These are phyloP conservation scores for Solanum raphanifolium DNA, from an alignment of 257 asterid species.

Conservation along the genomic window DNA sequence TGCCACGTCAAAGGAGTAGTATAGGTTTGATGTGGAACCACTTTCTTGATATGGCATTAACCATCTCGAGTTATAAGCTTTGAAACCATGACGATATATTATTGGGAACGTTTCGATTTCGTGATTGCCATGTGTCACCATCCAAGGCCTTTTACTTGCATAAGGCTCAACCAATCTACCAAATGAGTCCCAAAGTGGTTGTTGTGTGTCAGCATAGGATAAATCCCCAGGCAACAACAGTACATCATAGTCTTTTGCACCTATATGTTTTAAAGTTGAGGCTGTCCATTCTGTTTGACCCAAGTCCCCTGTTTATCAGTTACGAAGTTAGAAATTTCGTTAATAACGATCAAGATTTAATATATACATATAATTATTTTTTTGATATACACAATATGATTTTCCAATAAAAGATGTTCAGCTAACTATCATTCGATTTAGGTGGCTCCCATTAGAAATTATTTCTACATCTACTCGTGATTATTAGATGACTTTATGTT, in stretches of 20 bases:
- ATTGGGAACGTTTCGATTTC: slow-evolving; percentile 62
- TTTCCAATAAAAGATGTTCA: too few species aligned
- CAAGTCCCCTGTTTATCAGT: slow-evolving; percentile 40
- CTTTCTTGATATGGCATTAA: slow-evolving; percentile 60
- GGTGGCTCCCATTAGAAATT: too few species aligned
- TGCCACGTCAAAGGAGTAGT: slow-evolving; percentile 61
- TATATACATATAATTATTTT: too few species aligned
- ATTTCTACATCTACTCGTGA: not conserved
- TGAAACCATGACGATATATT: slow-evolving; percentile 45
- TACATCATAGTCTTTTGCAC: slow-evolving; percentile 49
- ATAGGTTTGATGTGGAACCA: slow-evolving; percentile 49
- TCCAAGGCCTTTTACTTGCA: slow-evolving; percentile 72
- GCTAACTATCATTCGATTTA: too few species aligned
- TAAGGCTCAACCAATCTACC: slow-evolving; percentile 70
- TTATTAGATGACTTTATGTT: not conserved
- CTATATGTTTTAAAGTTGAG: slow-evolving; percentile 60
- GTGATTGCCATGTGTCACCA: slow-evolving; percentile 87
- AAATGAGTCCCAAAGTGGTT: slow-evolving; percentile 81
- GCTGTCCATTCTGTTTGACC: slow-evolving; percentile 88
- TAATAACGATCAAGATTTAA: too few species aligned
- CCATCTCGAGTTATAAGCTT: slow-evolving; percentile 77
- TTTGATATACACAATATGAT: too few species aligned
- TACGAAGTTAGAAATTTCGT: not conserved
- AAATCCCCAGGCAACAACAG: slow-evolving; percentile 72
- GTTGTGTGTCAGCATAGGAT: slow-evolving; percentile 69